Evolutionary conservation across 768 basidiomycete genomes (phyloP).

Genomic region (Mycena filopes): DNA sequence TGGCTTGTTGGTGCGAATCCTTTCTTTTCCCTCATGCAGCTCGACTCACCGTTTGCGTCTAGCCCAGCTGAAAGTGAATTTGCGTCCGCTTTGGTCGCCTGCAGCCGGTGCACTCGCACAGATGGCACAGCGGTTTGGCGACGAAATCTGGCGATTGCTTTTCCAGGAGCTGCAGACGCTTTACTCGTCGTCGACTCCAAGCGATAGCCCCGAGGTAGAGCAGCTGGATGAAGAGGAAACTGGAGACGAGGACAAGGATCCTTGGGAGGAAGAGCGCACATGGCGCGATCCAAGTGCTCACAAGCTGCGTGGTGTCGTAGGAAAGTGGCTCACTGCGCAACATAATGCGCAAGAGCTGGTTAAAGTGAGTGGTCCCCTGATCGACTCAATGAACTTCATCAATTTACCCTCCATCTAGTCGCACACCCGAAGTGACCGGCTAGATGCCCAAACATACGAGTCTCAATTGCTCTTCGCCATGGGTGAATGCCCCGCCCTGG

Average conservation of each 20-base stretch:
- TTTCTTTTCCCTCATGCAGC: neutral
- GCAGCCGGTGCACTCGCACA: constrained; percentile 75
- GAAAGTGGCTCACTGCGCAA: constrained; percentile 57
- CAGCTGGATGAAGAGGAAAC: constrained; percentile 21
- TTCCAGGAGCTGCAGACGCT: constrained; percentile 68
- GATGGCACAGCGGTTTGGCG: constrained; percentile 64
- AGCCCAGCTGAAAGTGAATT: constrained; percentile 94
- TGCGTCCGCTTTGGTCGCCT: constrained; percentile 91
- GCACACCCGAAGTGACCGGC: constrained; percentile 56
- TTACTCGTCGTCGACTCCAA: constrained; percentile 35
- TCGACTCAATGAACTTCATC: neutral
- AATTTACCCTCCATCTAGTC: constrained; percentile 37
- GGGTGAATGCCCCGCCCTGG: constrained; percentile 73
- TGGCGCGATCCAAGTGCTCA: constrained; percentile 84
- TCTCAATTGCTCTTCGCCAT: constrained; percentile 79
- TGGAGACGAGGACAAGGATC: constrained; percentile 45
- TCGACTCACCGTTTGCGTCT: constrained; percentile 11
- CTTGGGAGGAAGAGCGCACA: constrained; percentile 77
- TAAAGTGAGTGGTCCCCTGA: constrained; percentile 49
- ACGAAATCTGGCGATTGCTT: constrained; percentile 76
- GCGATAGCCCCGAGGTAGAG: constrained; percentile 15
- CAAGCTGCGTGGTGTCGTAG: constrained; percentile 61
- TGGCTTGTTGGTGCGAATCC: constrained; percentile 76
- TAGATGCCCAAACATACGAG: constrained; percentile 84
- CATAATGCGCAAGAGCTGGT: constrained; percentile 40